Percentiles rank a stretch among this genome's conserved stretches.
Evolutionary conservation across 2,329 filamentous ascomycete genomes (phyloP).

Genomic region (Aspergillus sp.): DNA sequence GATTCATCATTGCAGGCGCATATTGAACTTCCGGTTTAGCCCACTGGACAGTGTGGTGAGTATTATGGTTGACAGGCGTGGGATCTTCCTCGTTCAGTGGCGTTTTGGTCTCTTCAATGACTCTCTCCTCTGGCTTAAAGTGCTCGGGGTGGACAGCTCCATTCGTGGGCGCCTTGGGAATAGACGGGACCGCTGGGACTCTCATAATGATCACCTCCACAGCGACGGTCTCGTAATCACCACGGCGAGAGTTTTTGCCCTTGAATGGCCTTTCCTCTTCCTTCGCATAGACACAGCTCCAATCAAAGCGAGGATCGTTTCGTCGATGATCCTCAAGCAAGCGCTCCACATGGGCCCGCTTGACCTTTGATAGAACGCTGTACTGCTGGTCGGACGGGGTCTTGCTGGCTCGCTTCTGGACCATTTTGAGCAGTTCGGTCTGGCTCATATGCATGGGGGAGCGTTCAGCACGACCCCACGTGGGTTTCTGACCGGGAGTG

Average conservation of each 20-base stretch:
- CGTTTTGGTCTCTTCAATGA: slow-evolving; percentile 2
- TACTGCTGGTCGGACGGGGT: slow-evolving; percentile 23
- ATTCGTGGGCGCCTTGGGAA: slow-evolving; percentile 10
- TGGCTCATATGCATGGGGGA: slow-evolving; percentile 28
- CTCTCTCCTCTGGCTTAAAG: slow-evolving; percentile 7
- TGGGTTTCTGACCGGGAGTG: slow-evolving; percentile 21
- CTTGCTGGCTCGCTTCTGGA: slow-evolving; percentile 26
- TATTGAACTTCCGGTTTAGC: not conserved
- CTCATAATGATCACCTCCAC: slow-evolving; percentile 32
- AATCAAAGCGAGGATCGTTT: slow-evolving; percentile 26
- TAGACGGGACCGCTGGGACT: slow-evolving; percentile 15
- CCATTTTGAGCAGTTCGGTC: slow-evolving; percentile 22
- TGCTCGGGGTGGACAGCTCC: slow-evolving; percentile 11
- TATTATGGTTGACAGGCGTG: slow-evolving; percentile 1
- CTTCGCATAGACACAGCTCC: slow-evolving; percentile 34
- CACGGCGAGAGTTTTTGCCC: slow-evolving; percentile 19
- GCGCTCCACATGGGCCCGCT: slow-evolving; percentile 29
- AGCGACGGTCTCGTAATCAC: slow-evolving; percentile 26
- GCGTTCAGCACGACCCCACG: slow-evolving; percentile 26
- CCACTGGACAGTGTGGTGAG: slow-evolving; percentile 1
- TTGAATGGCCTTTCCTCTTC: slow-evolving; percentile 22
- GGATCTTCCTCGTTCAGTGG: slow-evolving; percentile 3
- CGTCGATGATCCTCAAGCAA: slow-evolving; percentile 29
- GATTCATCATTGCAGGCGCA: not conserved
- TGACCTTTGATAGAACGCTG: slow-evolving; percentile 19